phyloP scores from a whole-genome alignment of 768 basidiomycete genomes.

The Lepiota brunneoincarnata region DNA sequence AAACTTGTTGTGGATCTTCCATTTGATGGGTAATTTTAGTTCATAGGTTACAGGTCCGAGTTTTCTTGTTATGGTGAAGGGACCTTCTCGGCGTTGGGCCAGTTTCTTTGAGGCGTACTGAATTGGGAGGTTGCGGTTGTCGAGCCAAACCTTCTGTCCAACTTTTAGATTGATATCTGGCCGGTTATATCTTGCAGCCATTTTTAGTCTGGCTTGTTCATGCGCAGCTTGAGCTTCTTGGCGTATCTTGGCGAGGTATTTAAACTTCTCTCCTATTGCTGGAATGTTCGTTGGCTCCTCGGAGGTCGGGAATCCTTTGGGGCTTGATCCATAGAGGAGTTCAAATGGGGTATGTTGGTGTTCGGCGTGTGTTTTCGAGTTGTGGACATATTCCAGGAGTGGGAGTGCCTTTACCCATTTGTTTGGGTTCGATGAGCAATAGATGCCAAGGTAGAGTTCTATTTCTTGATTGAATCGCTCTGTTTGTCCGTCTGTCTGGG shows the following conservation, averaged over 20 bases:
- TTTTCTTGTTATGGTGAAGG: not conserved
- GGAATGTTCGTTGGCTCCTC: constrained; percentile 7
- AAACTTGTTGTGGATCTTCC: not conserved
- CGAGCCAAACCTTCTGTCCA: constrained; percentile 8
- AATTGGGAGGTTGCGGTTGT: not conserved
- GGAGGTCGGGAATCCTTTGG: constrained; percentile 4
- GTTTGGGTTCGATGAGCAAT: constrained; percentile 14
- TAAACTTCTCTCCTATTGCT: not conserved
- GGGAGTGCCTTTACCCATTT: constrained; percentile 14
- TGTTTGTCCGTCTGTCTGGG: constrained; percentile 22
- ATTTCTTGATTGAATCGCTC: constrained; percentile 23
- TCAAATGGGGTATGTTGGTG: constrained; percentile 18
- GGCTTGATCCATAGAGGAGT: constrained; percentile 14
- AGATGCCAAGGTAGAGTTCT: constrained; percentile 17
- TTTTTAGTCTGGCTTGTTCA: constrained; percentile 3
- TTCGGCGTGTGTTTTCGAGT: constrained; percentile 14
- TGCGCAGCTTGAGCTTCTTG: constrained; percentile 18
- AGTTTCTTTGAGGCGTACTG: not conserved
- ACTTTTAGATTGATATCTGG: not conserved
- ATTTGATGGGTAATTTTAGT: not conserved
- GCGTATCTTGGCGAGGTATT: not conserved
- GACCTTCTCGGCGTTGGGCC: not conserved
- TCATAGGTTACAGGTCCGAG: not conserved
- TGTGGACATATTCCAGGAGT: constrained; percentile 17
- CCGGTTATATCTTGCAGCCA: not conserved